These are phyloP conservation scores for Podila verticillata DNA, from an alignment of 192 early-diverging fungal species.

Conservation along the genomic window DNA sequence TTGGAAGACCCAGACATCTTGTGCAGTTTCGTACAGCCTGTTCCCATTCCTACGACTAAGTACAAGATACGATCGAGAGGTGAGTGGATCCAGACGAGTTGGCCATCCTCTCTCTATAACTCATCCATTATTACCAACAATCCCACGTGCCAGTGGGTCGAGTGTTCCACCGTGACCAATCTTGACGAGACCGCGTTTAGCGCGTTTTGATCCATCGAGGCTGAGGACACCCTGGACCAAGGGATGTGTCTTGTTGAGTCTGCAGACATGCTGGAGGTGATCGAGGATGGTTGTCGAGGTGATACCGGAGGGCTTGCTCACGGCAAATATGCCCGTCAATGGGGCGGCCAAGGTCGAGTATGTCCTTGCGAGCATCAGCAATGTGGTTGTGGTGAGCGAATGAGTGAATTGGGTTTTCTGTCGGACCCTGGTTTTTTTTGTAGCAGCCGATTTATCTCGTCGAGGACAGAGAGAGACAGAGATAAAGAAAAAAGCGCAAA, in stretches of 20 bases:
- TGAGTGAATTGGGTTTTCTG: too few relatives aligned
- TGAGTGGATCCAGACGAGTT: background rate
- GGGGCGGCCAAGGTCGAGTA: background rate
- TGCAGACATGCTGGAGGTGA: conserved; percentile 42
- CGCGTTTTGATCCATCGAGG: conserved; percentile 21
- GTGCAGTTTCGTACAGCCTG: conserved; percentile 34
- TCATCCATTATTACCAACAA: conserved; percentile 48
- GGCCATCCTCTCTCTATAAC: background rate
- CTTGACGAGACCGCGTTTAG: conserved; percentile 54
- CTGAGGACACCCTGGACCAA: conserved; percentile 15
- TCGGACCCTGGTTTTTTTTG: too few relatives aligned
- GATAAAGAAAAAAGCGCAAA: too few relatives aligned
- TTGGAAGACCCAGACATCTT: conserved; percentile 35
- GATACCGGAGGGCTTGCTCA: conserved; percentile 58
- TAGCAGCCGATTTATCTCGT: too few relatives aligned
- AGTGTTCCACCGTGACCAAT: conserved; percentile 68
- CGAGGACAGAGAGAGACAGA: too few relatives aligned
- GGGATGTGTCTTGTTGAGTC: conserved; percentile 16
- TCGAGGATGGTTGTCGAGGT: conserved; percentile 56
- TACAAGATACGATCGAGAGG: too few relatives aligned
- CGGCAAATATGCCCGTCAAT: conserved; percentile 57
- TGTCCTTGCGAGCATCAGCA: too few relatives aligned
- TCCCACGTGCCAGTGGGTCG: conserved; percentile 64
- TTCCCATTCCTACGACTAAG: conserved; percentile 40
- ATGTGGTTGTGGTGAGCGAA: too few relatives aligned